Evolutionary conservation across 176 grass and related monocot genomes (phyloP).

Genomic region (Eremochloa ophiuroides): DNA sequence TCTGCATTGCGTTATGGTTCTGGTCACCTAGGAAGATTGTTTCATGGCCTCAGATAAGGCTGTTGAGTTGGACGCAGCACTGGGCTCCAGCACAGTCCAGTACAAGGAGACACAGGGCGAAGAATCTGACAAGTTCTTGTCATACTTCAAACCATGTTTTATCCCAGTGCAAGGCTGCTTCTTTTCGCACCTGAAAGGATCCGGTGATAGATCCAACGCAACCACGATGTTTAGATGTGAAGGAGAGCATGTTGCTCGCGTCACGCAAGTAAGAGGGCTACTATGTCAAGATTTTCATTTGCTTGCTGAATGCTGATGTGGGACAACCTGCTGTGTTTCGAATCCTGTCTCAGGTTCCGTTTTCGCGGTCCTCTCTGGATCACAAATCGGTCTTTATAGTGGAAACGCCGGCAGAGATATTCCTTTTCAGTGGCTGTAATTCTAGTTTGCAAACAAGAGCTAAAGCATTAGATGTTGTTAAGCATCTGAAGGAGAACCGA

Average conservation of each 20-base stretch:
- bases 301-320: not conserved
- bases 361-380: conserved; percentile 58
- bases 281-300: not conserved
- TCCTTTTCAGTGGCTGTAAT: conserved; percentile 75
- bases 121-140: conserved; percentile 84
- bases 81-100: conserved; percentile 75
- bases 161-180: conserved; percentile 65
- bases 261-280: conserved; percentile 55
- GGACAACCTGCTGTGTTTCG: not conserved
- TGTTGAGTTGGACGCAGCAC: conserved; percentile 63
- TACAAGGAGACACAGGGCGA: conserved; percentile 72
- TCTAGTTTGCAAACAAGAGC: conserved; percentile 70
- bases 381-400: conserved; percentile 77
- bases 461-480: conserved; percentile 79
- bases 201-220: conserved; percentile 16
- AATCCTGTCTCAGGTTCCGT: conserved; percentile 44
- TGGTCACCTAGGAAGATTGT: conserved; percentile 56
- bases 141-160: conserved; percentile 87
- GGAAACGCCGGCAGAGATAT: conserved; percentile 68
- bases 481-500: conserved; percentile 68
- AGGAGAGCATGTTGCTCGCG: conserved; percentile 74
- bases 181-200: conserved; percentile 35
- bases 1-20: no score
- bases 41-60: conserved; percentile 65
- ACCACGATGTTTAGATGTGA: conserved; percentile 65